Percentiles rank a stretch among this genome's conserved stretches.
Conservation (phyloP, 495 filamentous ascomycete genomes). For the Daldinia bambusicola region DNA sequence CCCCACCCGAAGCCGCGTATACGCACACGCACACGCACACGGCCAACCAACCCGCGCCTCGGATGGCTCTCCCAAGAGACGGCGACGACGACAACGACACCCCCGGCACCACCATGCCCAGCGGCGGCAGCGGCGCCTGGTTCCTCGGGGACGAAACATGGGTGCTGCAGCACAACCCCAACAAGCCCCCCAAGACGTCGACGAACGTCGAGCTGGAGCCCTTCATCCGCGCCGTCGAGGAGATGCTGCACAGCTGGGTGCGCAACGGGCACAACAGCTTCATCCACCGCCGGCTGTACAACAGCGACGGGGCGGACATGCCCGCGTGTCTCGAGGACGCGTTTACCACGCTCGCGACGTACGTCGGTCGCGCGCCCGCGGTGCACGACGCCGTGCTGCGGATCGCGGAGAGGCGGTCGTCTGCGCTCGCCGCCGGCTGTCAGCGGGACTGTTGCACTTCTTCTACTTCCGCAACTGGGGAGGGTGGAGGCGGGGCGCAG, state of each 20-base stretch:
- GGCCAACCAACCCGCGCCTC: background rate
- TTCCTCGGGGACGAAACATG: slow-evolving; percentile 2
- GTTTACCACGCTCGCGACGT: background rate
- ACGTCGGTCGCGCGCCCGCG: background rate
- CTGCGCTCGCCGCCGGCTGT: background rate
- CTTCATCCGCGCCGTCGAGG: background rate
- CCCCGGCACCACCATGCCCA: background rate
- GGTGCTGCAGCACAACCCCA: background rate
- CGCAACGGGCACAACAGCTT: background rate
- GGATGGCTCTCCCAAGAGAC: background rate
- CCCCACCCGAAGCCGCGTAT: background rate
- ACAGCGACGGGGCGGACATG: background rate
- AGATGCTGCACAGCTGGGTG: slow-evolving; percentile 1
- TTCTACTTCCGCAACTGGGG: no score
- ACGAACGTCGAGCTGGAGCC: background rate
- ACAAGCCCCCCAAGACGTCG: background rate
- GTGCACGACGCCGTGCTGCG: background rate
- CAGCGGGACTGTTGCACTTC: no score
- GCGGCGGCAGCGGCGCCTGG: background rate
- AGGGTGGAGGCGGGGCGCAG: background rate
- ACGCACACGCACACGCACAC: no score
- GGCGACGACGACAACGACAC: background rate
- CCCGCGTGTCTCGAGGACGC: background rate
- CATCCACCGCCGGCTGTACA: background rate
- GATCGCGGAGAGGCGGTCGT: background rate